Conservation (phyloP, 257 asterid genomes). For the Solanum medicagineum region DNA sequence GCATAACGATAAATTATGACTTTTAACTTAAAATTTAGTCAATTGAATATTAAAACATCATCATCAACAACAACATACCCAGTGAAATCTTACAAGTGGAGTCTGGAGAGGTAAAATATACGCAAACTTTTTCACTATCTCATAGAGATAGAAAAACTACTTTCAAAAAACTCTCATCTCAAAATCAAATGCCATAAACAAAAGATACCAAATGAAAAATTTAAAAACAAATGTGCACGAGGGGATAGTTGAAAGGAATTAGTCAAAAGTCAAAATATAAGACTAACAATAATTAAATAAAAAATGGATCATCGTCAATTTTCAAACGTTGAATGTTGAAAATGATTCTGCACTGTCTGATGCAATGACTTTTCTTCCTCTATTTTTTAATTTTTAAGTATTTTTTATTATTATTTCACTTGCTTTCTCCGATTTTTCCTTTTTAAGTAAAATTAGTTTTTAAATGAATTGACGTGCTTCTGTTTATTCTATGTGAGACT, state of each 20-base stretch:
- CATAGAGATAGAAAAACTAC: no score
- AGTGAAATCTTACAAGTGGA: no score
- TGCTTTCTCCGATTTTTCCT: background rate
- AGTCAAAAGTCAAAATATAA: background rate
- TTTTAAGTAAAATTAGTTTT: background rate
- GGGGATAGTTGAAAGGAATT: background rate
- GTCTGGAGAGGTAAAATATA: no score
- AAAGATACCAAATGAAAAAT: no score
- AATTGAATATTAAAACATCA: background rate
- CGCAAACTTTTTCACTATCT: no score
- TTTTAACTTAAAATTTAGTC: background rate
- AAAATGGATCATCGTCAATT: background rate
- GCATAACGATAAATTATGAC: background rate
- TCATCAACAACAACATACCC: no score
- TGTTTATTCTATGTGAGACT: no score
- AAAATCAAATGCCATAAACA: no score
- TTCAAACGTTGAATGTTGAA: constrained; percentile 4
- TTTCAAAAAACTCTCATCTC: no score
- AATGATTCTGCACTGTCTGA: background rate
- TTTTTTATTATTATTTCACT: background rate
- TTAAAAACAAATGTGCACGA: background rate
- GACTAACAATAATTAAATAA: background rate
- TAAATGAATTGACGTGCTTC: background rate
- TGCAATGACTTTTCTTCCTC: background rate
- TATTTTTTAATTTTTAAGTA: background rate